Evolutionary conservation across 139 green algal genomes (phyloP), one percentile per base, ranked within the genome.

Genomic region (Chlamydomonas incerta): DNA sequence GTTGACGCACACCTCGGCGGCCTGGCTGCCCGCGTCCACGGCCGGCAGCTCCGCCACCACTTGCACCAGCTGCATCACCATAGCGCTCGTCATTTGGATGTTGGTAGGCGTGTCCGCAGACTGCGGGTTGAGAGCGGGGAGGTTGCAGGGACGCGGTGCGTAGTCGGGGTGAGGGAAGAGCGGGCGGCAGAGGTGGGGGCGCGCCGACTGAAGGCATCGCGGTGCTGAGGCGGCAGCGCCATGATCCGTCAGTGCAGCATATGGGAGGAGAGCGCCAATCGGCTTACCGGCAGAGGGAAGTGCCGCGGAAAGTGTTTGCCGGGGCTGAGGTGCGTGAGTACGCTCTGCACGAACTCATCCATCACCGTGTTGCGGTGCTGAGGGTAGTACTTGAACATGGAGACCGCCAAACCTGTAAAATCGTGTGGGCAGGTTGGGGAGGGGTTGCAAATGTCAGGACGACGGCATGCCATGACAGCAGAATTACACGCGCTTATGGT

Each of bases 31-130:
- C 46, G 72, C 65, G 60, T 87, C 82, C 20, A 47, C 57, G 6
- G 66, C 8, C 26, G 87, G 86, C 80, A 90, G 69, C 62, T 90
- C 85, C 0, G 82, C 73, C 11, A 72, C 31, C 41, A 90, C 91
- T 93, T 97, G 93, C 55, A 97, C 76, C 87, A 96, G 90, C 85
- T 96, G 92, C 83, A 97, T 69, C 67, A 97, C 46, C 23, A 96
- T 83, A 4, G 95, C 94, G 0, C 89, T 90, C 9, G 90, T 41
- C 65, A 94, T 84, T 80, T 94, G 91, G 28, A 97, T 93, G 72
- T 62, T 72, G 15, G 41, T 46, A 9, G 58, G 34, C 14, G 34
- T 28, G 35, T 82, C 75, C 74, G 58, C 23, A 23, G 60, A 35
- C 75, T 82, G 75, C 21, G 24, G 55, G 55, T 15, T 62, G 55